phyloP scores from a whole-genome alignment of 2,329 filamentous ascomycete species.

The Alternaria viburni region DNA sequence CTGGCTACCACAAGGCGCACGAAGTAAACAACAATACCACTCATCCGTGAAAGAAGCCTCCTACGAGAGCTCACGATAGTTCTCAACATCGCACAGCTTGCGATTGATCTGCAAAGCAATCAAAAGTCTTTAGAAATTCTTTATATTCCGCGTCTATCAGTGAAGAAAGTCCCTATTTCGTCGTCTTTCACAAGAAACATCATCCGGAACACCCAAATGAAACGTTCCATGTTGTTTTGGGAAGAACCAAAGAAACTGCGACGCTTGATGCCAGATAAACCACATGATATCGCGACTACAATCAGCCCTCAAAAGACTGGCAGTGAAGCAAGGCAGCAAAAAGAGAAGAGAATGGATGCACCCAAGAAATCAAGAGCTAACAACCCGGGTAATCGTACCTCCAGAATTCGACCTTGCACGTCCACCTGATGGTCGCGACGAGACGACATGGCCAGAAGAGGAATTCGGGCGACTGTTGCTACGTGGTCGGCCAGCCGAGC shows the following conservation, averaged over 20 bases:
- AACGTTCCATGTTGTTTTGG: conserved; percentile 32
- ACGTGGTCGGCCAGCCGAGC: conserved; percentile 44
- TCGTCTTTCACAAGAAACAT: conserved; percentile 5
- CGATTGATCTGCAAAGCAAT: not conserved
- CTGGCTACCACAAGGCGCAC: not conserved
- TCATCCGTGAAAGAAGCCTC: not conserved
- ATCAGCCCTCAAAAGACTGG: conserved; percentile 16
- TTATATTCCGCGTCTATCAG: conserved; percentile 39
- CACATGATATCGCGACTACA: conserved; percentile 19
- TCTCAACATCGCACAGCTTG: not conserved
- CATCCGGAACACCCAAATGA: conserved; percentile 24
- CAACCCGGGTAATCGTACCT: conserved; percentile 36
- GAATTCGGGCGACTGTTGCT: conserved; percentile 51
- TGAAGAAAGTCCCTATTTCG: conserved; percentile 10
- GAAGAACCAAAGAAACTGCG: conserved; percentile 17
- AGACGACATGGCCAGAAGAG: conserved; percentile 36
- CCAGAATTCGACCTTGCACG: conserved; percentile 42
- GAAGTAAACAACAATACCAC: not conserved
- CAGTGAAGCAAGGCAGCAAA: conserved; percentile 7
- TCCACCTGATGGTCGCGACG: conserved; percentile 34
- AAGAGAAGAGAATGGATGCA: conserved; percentile 1
- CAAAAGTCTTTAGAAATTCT: conserved; percentile 13
- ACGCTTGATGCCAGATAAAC: conserved; percentile 24
- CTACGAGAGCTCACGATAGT: not conserved
- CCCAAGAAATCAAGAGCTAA: conserved; percentile 3